Conservation (phyloP, 306 rosid genomes). For the Heteromeles arbutifolia region DNA sequence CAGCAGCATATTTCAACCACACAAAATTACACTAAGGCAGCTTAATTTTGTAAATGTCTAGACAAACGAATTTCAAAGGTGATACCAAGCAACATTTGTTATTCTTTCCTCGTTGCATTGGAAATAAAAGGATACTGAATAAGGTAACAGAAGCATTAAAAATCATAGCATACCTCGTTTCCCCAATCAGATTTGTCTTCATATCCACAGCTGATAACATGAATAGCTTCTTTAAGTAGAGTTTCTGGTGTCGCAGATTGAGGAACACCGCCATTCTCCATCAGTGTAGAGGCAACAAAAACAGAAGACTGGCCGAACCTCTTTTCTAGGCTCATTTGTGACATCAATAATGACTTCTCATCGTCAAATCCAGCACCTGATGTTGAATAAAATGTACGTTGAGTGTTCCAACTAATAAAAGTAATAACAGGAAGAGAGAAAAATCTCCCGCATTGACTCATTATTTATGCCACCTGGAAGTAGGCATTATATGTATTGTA, state of each 20-base stretch:
- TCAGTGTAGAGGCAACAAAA: conserved; percentile 88
- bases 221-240: conserved; percentile 97
- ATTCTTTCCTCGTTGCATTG: neutral
- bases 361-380: conserved; percentile 92
- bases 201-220: conserved; percentile 97
- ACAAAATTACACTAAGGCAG: neutral
- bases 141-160: conserved; percentile 4
- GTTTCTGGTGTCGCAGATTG: conserved; percentile 92
- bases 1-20: neutral
- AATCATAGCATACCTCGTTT: conserved; percentile 48
- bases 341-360: conserved; percentile 75
- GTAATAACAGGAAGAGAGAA: neutral
- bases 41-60: neutral
- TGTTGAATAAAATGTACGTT: neutral
- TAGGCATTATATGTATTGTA: neutral
- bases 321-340: conserved; percentile 93
- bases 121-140: neutral
- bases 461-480: neutral
- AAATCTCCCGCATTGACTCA: neutral
- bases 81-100: neutral
- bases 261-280: conserved; percentile 99
- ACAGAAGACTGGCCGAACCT: conserved; percentile 92
- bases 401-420: neutral
- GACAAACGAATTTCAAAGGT: neutral
- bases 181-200: conserved; percentile 99